Conservation (phyloP, 306 rosid genomes). For the Prunus salicina region DNA sequence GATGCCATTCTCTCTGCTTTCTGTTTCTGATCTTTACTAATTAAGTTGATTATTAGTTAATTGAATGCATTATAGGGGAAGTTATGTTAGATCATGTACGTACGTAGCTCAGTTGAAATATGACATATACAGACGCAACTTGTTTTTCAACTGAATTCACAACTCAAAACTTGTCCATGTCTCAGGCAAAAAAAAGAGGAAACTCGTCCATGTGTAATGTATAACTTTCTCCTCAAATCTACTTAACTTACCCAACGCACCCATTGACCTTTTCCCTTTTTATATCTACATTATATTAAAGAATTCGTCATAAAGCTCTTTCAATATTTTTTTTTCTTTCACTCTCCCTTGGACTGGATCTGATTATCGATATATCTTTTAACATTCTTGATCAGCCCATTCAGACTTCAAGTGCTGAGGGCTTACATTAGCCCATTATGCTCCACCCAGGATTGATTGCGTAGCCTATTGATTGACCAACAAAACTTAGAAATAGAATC, state of each 20-base stretch:
- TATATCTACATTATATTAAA: not conserved
- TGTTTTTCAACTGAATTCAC: not conserved
- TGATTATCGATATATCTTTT: not conserved
- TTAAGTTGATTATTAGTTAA: not conserved
- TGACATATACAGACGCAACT: not conserved
- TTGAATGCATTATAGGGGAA: not conserved
- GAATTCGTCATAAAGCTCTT: not conserved
- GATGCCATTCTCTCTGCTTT: constrained; percentile 42
- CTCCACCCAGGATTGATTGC: not conserved
- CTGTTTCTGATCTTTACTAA: not conserved
- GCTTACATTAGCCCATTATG: not conserved
- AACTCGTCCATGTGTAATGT: not conserved
- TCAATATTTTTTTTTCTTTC: not conserved
- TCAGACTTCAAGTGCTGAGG: not conserved
- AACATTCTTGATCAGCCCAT: not conserved
- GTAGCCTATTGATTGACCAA: not conserved
- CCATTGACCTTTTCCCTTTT: not conserved
- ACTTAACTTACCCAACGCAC: not conserved
- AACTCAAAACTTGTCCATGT: not conserved
- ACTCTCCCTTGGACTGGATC: not conserved
- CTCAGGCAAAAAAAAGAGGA: not conserved
- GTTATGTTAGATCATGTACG: no score
- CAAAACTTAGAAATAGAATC: not conserved
- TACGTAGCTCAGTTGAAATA: not conserved
- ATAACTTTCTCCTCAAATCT: not conserved